Conservation (phyloP, 306 rosid genomes). For the Cyamopsis tetragonoloba region DNA sequence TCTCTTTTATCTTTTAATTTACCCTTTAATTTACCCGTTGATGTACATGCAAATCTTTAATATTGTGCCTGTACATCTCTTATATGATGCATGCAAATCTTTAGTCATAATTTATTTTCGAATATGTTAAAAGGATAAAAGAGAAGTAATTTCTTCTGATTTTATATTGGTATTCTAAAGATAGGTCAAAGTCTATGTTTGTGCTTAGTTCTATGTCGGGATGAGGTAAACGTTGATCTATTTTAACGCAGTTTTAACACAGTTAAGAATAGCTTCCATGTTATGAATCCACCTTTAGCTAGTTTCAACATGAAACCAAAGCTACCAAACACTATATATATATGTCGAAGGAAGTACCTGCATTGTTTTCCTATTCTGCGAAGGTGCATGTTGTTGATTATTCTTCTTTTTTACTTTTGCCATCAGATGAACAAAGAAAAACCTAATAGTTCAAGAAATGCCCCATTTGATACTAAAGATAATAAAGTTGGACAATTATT, state of each 20-base stretch:
- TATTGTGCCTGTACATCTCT: not conserved
- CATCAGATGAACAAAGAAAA: constrained; percentile 71
- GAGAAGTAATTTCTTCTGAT: not conserved
- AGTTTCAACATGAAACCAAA: too few species aligned
- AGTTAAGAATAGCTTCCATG: too few species aligned
- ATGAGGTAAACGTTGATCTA: too few species aligned
- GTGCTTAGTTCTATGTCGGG: too few species aligned
- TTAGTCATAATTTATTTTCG: too few species aligned
- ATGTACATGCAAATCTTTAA: not conserved
- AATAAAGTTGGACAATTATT: constrained; percentile 54
- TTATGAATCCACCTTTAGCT: too few species aligned
- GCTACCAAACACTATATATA: too few species aligned
- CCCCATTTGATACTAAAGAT: constrained; percentile 33
- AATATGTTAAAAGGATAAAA: too few species aligned
- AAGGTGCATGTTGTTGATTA: constrained; percentile 1
- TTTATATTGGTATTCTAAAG: not conserved
- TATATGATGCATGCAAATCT: too few species aligned
- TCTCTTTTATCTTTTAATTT: not conserved
- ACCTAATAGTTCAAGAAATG: constrained; percentile 33
- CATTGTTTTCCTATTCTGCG: not conserved
- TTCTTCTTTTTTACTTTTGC: not conserved
- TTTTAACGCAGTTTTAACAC: too few species aligned
- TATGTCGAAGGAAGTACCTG: not conserved
- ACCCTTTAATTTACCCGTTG: not conserved
- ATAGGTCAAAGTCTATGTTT: not conserved